Percentiles rank a stretch among this genome's conserved stretches.
phyloP scores from a whole-genome alignment of 805 yeast species.

The Candida corydali region DNA sequence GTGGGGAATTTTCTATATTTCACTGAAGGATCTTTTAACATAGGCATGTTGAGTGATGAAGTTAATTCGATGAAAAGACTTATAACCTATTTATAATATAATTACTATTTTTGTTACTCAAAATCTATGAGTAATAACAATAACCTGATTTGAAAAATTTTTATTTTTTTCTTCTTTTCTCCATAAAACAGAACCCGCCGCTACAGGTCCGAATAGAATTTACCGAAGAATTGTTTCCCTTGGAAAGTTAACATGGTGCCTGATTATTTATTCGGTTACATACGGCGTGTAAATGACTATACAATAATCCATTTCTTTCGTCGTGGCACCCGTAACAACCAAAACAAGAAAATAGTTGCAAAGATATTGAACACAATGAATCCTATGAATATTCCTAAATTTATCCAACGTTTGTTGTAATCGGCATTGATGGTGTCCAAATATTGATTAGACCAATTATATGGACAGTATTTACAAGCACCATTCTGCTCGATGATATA shows the following conservation, averaged over 20 bases:
- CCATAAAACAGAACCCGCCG: background rate
- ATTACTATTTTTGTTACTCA: background rate
- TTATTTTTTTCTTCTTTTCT: slow-evolving; percentile 1
- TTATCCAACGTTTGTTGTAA: slow-evolving; percentile 57
- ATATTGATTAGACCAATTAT: slow-evolving; percentile 52
- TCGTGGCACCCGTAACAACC: slow-evolving; percentile 73
- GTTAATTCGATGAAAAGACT: background rate
- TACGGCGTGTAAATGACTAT: background rate
- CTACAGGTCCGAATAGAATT: background rate
- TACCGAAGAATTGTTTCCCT: slow-evolving; percentile 1
- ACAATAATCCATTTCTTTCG: too few relatives aligned
- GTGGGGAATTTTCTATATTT: slow-evolving; percentile 60
- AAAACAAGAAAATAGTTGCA: slow-evolving; percentile 38
- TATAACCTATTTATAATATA: too few relatives aligned
- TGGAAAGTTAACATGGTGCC: background rate
- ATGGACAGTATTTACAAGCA: slow-evolving; percentile 57
- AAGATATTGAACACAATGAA: slow-evolving; percentile 39
- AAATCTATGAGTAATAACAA: slow-evolving; percentile 3
- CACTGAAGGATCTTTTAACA: slow-evolving; percentile 56
- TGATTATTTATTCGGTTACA: background rate
- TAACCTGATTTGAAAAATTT: background rate
- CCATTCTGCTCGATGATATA: slow-evolving; percentile 50
- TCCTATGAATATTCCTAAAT: slow-evolving; percentile 57
- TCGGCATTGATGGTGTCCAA: slow-evolving; percentile 43
- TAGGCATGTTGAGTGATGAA: slow-evolving; percentile 13